Evolutionary conservation across 179 eudicot genomes (phyloP).

Genomic region (Sideroxylon spinosum): DNA sequence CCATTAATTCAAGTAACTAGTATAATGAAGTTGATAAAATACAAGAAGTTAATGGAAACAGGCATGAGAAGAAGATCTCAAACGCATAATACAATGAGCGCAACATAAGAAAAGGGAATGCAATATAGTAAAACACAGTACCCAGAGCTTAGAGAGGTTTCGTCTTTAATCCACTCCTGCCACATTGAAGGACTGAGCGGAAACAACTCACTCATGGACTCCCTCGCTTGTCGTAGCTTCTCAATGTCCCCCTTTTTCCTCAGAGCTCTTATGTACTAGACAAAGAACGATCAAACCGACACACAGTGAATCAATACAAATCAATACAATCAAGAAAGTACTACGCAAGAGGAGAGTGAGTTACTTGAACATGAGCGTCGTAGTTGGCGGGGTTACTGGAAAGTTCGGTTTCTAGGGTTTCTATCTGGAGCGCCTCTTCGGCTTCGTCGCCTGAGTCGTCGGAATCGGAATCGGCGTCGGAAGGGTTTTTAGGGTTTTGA

Average conservation of each 20-base stretch:
- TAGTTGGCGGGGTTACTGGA: conserved; percentile 57
- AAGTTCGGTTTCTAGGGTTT: conserved; percentile 71
- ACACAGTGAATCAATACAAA: neutral
- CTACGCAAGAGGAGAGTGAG: neutral
- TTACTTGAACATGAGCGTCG: conserved; percentile 75
- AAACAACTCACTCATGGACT: conserved; percentile 64
- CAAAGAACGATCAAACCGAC: conserved; percentile 6
- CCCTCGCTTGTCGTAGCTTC: conserved; percentile 81
- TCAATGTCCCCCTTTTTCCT: conserved; percentile 85
- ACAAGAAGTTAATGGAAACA: neutral
- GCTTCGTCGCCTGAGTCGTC: conserved; percentile 61
- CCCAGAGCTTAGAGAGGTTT: conserved; percentile 57
- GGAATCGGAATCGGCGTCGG: conserved; percentile 31
- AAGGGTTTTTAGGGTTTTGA: conserved; percentile 15
- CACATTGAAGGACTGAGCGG: conserved; percentile 82
- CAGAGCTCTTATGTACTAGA: conserved; percentile 64
- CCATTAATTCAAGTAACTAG: neutral
- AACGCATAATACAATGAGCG: neutral
- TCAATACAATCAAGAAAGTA: neutral
- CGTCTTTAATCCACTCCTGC: conserved; percentile 94
- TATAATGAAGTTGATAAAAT: neutral
- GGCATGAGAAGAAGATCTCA: neutral
- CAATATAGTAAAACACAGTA: conserved; percentile 16
- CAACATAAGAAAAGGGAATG: neutral
- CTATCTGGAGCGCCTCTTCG: conserved; percentile 37